Evolutionary conservation across 2,329 filamentous ascomycete genomes (phyloP), one percentile per base, ranked within the genome.

Genomic region (Chaetomiaceae sp.): DNA sequence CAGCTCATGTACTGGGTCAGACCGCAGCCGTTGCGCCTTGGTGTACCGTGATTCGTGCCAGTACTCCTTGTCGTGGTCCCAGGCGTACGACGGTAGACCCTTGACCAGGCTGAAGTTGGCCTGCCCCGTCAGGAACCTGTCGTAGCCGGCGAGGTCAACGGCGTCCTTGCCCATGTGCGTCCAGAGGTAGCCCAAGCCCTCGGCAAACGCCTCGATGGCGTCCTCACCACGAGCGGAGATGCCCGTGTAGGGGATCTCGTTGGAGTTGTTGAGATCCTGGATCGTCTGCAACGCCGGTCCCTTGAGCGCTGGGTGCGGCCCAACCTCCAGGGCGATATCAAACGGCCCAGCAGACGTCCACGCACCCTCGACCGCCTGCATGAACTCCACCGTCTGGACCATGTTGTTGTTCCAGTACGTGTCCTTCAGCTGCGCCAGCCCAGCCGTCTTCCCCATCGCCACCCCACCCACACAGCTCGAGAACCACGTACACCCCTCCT

Each of bases 241-340:
- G 14, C 49, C 48, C 3, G 27, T 15, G 34, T 51, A 53, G n/a
- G 48, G 36, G 8, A 53, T 12, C 10, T n/a, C 32, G 32, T 37
- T 15, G 6, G 17, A 19, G n/a, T 36, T 20, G 17, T 33, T 32
- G 10, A 32, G 22, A 19, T 50, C 49, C 35, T 54, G 49, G 19
- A 57, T 45, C 52, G 57, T 68, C 42, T 72, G 62, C 4, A 55
- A 58, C 22, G 38, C 51, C 0, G 72, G 72, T 0, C 65, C 66
- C 42, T 67, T 64, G 0, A 75, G 61, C 0, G 69, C 68, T 0
- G 69, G 61, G 36, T 68, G 65, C 2, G 66, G 65, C 0, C 66
- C 65, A 4, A 68, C 38, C 35, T 68, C 65, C 2, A 68, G n/a
- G 3, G 55, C 48, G 0, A 59, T 39, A 6, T 60, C 30, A 29